Conservation (phyloP, 345 rosid genomes). For the Eucalyptus rudis region DNA sequence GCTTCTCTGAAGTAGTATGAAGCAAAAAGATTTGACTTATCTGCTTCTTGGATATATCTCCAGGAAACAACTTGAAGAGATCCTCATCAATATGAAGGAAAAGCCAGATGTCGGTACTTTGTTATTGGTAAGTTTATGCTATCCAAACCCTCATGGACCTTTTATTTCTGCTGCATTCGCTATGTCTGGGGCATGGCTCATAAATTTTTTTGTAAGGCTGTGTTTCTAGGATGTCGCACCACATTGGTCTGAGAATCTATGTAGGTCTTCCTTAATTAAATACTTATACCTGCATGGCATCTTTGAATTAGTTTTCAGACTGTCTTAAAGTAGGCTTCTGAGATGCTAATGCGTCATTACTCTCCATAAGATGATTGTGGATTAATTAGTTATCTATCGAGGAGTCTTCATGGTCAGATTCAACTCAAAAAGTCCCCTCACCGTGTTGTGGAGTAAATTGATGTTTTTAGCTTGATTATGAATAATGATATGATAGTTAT, state of each 20-base stretch:
- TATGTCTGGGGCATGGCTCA: background rate
- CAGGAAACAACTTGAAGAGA: conserved; percentile 89
- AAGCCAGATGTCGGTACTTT: conserved; percentile 88
- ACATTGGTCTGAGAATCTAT: background rate
- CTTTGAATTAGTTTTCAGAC: background rate
- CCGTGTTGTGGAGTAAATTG: background rate
- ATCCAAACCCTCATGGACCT: background rate
- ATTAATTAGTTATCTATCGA: background rate
- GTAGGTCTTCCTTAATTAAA: background rate
- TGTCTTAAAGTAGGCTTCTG: background rate
- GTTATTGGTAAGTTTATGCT: conserved; percentile 48
- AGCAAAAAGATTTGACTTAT: background rate
- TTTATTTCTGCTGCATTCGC: background rate
- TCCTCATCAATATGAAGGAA: conserved; percentile 75
- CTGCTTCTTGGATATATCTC: background rate
- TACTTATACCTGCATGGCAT: background rate
- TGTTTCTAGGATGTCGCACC: background rate
- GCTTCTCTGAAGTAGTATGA: background rate
- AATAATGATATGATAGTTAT: background rate
- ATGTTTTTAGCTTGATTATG: background rate
- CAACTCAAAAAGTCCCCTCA: background rate
- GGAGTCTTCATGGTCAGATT: background rate
- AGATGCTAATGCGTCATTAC: background rate
- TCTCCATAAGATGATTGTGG: background rate
- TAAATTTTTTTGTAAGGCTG: background rate